These are phyloP conservation scores for Danielozyma ontarioensis DNA, from an alignment of 805 yeast species.

Conservation along the genomic window DNA sequence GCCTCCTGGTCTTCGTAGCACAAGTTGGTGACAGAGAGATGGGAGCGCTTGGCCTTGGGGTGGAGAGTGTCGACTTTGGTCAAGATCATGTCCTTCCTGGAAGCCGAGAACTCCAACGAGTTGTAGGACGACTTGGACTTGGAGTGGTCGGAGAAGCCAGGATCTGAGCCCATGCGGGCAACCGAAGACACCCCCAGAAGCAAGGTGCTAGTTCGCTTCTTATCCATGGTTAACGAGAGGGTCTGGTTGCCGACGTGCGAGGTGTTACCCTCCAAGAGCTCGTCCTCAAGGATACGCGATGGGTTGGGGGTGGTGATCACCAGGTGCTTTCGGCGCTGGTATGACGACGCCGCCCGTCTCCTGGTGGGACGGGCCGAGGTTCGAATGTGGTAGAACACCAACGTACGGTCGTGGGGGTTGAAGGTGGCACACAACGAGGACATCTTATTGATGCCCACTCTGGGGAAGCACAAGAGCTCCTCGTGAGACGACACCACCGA, in stretches of 20 bases:
- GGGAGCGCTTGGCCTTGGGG: conserved; percentile 20
- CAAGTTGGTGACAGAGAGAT: conserved; percentile 34
- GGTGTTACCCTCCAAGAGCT: conserved; percentile 2
- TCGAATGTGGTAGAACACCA: conserved; percentile 55
- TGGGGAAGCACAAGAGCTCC: conserved; percentile 52
- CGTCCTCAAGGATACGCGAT: conserved; percentile 36
- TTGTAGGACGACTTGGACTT: conserved; percentile 7
- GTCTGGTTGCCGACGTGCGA: conserved; percentile 5
- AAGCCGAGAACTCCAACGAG: conserved; percentile 24
- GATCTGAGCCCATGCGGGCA: conserved; percentile 40
- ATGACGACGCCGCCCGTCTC: conserved; percentile 5
- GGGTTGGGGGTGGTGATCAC: conserved; percentile 38
- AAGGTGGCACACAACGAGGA: conserved; percentile 53
- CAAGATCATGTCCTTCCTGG: conserved; percentile 66
- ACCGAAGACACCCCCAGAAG: conserved; percentile 40
- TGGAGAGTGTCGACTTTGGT: conserved; percentile 50
- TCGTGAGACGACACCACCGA: conserved; percentile 58
- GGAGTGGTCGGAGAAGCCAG: conserved; percentile 20
- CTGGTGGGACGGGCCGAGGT: conserved; percentile 22
- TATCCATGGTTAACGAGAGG: conserved; percentile 34
- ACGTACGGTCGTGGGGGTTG: conserved; percentile 38
- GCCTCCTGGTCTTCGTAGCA: conserved; percentile 55
- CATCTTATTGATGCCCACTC: conserved; percentile 23
- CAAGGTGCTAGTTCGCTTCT: conserved; percentile 39
- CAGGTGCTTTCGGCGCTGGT: conserved; percentile 21